Conservation (phyloP, 257 asterid species). For the Haberlea rhodopensis region DNA sequence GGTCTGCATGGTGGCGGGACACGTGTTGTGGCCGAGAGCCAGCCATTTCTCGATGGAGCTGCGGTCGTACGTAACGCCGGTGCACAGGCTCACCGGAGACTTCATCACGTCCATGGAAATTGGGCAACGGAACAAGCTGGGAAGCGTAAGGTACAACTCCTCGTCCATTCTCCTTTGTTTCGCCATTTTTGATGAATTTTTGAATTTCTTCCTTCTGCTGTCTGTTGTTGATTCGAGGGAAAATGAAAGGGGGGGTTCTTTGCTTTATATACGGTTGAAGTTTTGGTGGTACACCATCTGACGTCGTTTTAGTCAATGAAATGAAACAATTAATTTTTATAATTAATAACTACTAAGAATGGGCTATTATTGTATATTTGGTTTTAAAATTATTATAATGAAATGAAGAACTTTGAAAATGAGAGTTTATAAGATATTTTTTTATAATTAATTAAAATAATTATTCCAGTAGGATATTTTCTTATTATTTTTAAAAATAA, state of each 20-base stretch:
- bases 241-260: conserved; percentile 15
- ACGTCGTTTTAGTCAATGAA: conserved; percentile 48
- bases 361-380: no score
- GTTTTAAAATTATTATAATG: no score
- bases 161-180: conserved; percentile 42
- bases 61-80: conserved; percentile 96
- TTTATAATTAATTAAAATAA: no score
- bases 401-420: no score
- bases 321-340: neutral
- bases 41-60: conserved; percentile 85
- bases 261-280: conserved; percentile 23
- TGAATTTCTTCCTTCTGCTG: no score
- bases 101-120: conserved; percentile 95
- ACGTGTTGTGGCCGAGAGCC: conserved; percentile 79
- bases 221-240: neutral
- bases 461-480: no score
- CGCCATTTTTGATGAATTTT: conserved; percentile 30
- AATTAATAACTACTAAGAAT: neutral
- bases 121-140: conserved; percentile 81
- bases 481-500: no score
- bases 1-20: conserved; percentile 91
- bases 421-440: no score
- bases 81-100: conserved; percentile 87
- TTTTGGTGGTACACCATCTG: conserved; percentile 24
- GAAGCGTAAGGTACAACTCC: conserved; percentile 61